Base-by-base conservation (phyloP, 495 filamentous ascomycete genomes). In the Aspergillus wentii region DNA sequence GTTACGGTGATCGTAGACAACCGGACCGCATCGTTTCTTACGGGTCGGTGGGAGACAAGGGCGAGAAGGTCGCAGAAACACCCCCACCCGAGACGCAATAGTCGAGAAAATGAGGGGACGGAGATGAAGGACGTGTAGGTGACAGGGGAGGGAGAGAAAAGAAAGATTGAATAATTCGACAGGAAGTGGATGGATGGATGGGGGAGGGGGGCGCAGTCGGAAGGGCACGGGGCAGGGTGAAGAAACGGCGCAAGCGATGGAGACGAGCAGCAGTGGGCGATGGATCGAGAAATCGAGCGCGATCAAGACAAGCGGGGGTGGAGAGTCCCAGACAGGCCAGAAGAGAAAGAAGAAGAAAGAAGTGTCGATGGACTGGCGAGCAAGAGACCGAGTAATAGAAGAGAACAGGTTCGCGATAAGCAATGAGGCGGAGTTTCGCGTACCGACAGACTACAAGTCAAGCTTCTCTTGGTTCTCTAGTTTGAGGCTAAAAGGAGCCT, bases 401-500 rank as follows among this genome's bases (percentile, higher is more conserved):
- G 20, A 14, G 33, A 22, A 17, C 15, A 26, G 33, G 41, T 41
- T 44, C 29, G 40, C 40, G 52, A 56, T 51, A 56, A 52, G 50
- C 46, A 38, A 37, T 32, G 46, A 58, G 54, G 47, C 49, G 43
- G 51, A 60, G 56, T 44, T 54, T 58, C 54, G 54, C 50, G 54
- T 51, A 50, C 49, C 33, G 41, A 33, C 27, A 52, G n/a, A n/a
- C n/a, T n/a, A n/a, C 4, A 5, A 29, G 57, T 65, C 61, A 65
- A 65, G 61, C 61, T 65, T 65, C 57, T 56, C 52, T 59, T 61
- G 57, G 44, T 41, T 43, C 41, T 39, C 50, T 48, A 40, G 50
- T n/a, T n/a, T n/a, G n/a, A n/a, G n/a, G n/a, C n/a, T n/a, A n/a
- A n/a, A n/a, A n/a, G n/a, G n/a, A n/a, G 46, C 42, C 30, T 42